Evolutionary conservation across 2,329 filamentous ascomycete genomes (phyloP), one percentile per base, ranked within the genome.

Genomic region (Talaromyces sp.): DNA sequence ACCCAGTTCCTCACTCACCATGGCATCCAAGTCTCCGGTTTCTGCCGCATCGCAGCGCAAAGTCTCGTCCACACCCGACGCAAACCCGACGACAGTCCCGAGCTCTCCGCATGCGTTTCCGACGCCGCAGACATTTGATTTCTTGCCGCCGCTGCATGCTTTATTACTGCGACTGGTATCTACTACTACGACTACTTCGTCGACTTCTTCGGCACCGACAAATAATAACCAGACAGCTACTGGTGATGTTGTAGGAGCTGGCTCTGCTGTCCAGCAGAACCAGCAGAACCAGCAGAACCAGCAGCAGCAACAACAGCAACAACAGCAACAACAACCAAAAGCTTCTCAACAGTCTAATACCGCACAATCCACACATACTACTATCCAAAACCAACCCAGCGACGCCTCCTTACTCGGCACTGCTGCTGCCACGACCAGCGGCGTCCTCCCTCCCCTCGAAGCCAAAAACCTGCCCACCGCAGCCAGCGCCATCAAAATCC

Each of bases 111-210:
- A 34, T 60, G 23, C 69, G 2, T 86, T 89, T 61, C 89, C 95
- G 65, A 85, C 90, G 56, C 90, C 93, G 31, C 89, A 93, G 75
- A 87, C 87, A 56, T 91, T 97, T 78, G 93, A 96, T 79, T 86
- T 92, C 68, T 85, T 96, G 59, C 91, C 92, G 30, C 87, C 92
- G 70, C 86, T 97, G 59, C 88, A 91, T 70, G 83, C 87, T 63
- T 86, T 96, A 67, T 86, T 97, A 64, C 82, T 87, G 66, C 90
- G 90, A 57, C 84, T 97, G 18, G 86, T 90, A 9, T 18, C 44
- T 27, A 23, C 44, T 6, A 50, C 62, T 5, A 56, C 47, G n/a
- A 42, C 42, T 52, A 33, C 23, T 23, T 23, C 23, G 23, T 23
- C 23, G 23, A 23, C 23, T 1, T 23, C 23, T 23, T 1, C 61